Evolutionary conservation across 2,329 filamentous ascomycete genomes (phyloP).

Genomic region (Zymoseptoria ardabiliae): DNA sequence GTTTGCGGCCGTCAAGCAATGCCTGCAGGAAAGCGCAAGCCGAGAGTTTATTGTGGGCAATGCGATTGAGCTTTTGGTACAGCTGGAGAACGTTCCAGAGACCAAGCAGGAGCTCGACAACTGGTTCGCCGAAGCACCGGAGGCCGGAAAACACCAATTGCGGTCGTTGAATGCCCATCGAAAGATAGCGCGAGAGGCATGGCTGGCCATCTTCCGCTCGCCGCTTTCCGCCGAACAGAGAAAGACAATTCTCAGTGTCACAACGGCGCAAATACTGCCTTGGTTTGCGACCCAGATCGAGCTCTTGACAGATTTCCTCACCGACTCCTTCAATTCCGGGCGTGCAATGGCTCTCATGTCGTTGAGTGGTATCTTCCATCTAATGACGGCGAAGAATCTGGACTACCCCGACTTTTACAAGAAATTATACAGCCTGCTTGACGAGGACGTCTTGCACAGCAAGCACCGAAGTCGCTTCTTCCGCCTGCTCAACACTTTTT

Average conservation of each 20-base stretch:
- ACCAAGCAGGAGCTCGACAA: constrained; percentile 59
- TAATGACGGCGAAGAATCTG: constrained; percentile 87
- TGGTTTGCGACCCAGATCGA: constrained; percentile 79
- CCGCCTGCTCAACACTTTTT: constrained; percentile 81
- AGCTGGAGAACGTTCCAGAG: constrained; percentile 63
- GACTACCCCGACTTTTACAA: constrained; percentile 79
- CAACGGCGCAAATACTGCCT: constrained; percentile 72
- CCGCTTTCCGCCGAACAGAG: constrained; percentile 64
- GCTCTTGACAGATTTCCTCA: constrained; percentile 89
- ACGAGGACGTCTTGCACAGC: constrained; percentile 79
- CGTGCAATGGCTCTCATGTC: constrained; percentile 83
- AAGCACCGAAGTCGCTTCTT: constrained; percentile 93
- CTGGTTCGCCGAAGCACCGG: constrained; percentile 59
- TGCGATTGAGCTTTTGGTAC: constrained; percentile 55
- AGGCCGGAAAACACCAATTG: constrained; percentile 60
- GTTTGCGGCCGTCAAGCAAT: constrained; percentile 63
- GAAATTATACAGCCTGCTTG: constrained; percentile 88
- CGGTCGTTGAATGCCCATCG: constrained; percentile 64
- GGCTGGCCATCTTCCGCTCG: constrained; percentile 68
- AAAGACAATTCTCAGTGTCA: constrained; percentile 67
- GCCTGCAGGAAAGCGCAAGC: constrained; percentile 17
- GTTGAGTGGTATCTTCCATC: constrained; percentile 85
- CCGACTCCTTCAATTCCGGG: constrained; percentile 82
- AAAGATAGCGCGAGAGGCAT: constrained; percentile 75
- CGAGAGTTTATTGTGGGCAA: constrained; percentile 45